Evolutionary conservation across 768 basidiomycete genomes (phyloP), one percentile per base, ranked within the genome.

Genomic region (Tricholoma hemisulphureum): DNA sequence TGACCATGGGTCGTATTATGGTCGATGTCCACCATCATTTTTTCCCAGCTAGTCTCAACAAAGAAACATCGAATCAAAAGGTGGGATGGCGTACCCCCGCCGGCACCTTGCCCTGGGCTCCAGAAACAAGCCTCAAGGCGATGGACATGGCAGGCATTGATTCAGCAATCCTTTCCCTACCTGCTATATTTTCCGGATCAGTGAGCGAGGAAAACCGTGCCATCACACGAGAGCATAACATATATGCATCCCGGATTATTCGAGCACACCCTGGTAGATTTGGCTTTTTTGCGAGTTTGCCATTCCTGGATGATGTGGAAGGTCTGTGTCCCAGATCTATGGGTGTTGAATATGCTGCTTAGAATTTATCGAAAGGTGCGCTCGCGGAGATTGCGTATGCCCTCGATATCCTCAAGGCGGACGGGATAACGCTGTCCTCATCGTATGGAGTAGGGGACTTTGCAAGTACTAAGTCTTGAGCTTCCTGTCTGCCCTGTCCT

Each of bases 1-100:
- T 45, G 11, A 16, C 26, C 26, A 49, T 49, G 46, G 46, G 28
- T 49, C 61, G 76, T 59, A 76, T 92, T 63, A n/a, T n/a, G n/a
- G n/a, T n/a, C n/a, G 89, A 92, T 68, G 71, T 90, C n/a, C 89
- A 92, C 65, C 89, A 91, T 70, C 89, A 91, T 65, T 83, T 83
- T 66, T 89, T 91, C 63, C 80, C 86, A 2, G 67, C 78, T 14
- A 74, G 78, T 48, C 69, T 84, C 46, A 59, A 77, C 59, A 87
- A 88, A 63, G 70, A 65, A 24, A 71, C 71, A 23, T 70, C 69
- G 35, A 83, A 83, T 58, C 58, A 67, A 10, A 64, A 74, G 10
- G 67, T 85, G 20, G 87, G 88, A 18, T 91, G 85, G 83, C 75
- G 71, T 54, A 83, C 85, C 1, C 87, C 89, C 1, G 61, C 73